Percentiles rank a stretch among this genome's conserved stretches.
phyloP scores from a whole-genome alignment of 2,329 filamentous ascomycete species.

The Tolypocladium tropicale region DNA sequence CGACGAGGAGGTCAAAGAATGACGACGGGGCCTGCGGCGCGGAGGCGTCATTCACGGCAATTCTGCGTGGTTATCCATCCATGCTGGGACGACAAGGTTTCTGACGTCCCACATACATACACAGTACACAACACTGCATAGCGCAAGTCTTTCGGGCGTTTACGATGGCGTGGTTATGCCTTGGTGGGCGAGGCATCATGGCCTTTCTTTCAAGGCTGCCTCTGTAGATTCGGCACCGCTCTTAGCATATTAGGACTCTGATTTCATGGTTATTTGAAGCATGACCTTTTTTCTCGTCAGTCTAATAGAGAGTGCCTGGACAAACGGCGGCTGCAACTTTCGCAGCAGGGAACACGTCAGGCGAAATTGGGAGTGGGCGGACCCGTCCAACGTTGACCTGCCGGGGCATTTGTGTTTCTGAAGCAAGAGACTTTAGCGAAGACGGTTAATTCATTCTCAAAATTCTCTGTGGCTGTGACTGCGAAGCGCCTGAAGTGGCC shows the following conservation, averaged over 20 bases:
- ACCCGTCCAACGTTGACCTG: neutral
- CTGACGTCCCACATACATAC: neutral
- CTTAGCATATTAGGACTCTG: neutral
- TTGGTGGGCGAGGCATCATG: neutral
- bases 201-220: neutral
- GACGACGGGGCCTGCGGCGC: neutral
- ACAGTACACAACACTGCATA: slow-evolving; percentile 1
- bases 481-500: too few species aligned
- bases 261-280: neutral
- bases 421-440: too few species aligned
- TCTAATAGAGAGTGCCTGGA: neutral
- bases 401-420: neutral
- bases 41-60: neutral
- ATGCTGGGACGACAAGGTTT: neutral
- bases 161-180: neutral
- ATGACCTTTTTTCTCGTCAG: neutral
- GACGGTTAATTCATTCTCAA: too few species aligned
- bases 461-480: too few species aligned
- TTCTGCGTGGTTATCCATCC: too few species aligned
- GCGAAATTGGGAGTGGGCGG: neutral
- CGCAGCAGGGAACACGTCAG: neutral
- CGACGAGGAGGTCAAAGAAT: slow-evolving; percentile 8
- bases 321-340: neutral
- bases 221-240: neutral
- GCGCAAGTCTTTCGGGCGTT: neutral